Evolutionary conservation across 208 protist species (phyloP).

Genomic region (Trypanosoma scelopori): DNA sequence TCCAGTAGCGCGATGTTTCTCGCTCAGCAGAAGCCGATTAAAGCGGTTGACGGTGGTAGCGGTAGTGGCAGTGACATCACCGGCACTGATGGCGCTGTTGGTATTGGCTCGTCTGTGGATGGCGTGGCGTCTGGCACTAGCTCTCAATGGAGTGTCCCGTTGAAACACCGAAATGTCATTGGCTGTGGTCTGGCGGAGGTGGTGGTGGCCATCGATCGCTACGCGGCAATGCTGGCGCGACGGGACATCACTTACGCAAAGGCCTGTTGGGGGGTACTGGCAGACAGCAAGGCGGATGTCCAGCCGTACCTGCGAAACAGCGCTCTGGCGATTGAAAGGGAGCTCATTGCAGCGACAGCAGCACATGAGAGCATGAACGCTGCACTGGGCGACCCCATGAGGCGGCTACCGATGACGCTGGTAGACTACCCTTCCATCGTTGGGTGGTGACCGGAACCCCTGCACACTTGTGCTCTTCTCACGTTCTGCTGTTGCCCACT

Average conservation of each 20-base stretch:
- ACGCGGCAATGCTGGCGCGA: constrained; percentile 64
- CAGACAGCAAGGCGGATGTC: constrained; percentile 43
- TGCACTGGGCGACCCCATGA: constrained; percentile 17
- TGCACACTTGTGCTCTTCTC: neutral
- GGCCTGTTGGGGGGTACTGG: constrained; percentile 68
- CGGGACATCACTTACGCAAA: constrained; percentile 52
- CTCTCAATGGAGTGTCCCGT: constrained; percentile 2
- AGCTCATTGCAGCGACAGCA: constrained; percentile 51
- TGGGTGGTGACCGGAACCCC: constrained; percentile 7
- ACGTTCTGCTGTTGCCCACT: neutral
- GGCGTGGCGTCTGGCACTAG: neutral
- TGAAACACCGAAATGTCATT: constrained; percentile 50
- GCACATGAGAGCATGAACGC: constrained; percentile 45
- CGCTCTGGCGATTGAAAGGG: constrained; percentile 56
- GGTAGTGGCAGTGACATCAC: no score
- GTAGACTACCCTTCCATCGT: constrained; percentile 22
- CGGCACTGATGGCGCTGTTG: no score
- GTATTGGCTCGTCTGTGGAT: no score
- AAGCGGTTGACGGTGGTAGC: no score
- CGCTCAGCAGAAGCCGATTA: neutral
- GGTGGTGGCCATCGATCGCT: constrained; percentile 56
- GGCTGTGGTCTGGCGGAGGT: constrained; percentile 56
- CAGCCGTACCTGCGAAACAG: constrained; percentile 32
- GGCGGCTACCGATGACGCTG: constrained; percentile 11
- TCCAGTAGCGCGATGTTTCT: neutral